Evolutionary conservation across 345 rosid species (phyloP).

Genomic region (Orychophragmus violaceus): DNA sequence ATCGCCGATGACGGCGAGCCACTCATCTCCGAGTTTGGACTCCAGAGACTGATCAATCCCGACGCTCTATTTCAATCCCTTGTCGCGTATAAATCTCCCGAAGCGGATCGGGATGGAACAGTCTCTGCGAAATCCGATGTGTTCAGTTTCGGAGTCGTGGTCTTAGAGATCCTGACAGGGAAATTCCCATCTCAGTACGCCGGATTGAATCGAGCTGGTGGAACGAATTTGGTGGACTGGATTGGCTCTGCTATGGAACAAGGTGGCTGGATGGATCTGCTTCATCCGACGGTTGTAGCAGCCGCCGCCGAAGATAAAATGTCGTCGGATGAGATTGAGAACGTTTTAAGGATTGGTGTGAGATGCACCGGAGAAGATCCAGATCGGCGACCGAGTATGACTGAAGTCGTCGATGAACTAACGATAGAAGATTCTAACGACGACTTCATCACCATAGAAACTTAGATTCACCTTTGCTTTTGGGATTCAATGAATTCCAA

Average conservation of each 20-base stretch:
- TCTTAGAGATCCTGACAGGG: constrained; percentile 68
- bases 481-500: background rate
- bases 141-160: constrained; percentile 63
- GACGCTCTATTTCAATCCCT: constrained; percentile 31
- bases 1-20: constrained; percentile 50
- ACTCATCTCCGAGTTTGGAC: constrained; percentile 55
- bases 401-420: constrained; percentile 48
- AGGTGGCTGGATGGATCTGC: constrained; percentile 43
- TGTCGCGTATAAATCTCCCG: constrained; percentile 62
- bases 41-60: constrained; percentile 34
- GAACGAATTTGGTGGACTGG: constrained; percentile 55
- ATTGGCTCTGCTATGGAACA: constrained; percentile 38
- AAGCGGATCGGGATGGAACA: constrained; percentile 32
- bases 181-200: constrained; percentile 62
- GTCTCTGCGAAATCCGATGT: constrained; percentile 61
- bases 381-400: constrained; percentile 42
- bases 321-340: constrained; percentile 36
- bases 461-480: constrained; percentile 29
- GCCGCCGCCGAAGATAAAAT: constrained; percentile 18
- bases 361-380: constrained; percentile 49
- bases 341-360: constrained; percentile 50
- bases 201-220: constrained; percentile 45
- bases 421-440: constrained; percentile 33
- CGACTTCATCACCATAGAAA: constrained; percentile 22
- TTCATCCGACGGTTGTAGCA: constrained; percentile 58